Evolutionary conservation across 306 rosid genomes (phyloP).

Genomic region (Vigna radiata): DNA sequence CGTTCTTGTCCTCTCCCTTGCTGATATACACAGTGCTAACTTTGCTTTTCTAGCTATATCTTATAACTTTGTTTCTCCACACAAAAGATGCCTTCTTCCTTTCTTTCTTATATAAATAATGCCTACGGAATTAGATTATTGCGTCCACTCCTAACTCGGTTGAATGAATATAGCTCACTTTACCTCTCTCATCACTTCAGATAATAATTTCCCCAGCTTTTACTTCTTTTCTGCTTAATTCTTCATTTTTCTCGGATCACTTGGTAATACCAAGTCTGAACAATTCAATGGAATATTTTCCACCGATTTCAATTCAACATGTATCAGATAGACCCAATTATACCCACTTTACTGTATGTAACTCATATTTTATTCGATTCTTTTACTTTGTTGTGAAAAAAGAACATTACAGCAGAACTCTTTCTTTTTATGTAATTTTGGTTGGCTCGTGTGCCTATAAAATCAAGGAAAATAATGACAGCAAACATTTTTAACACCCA

Average conservation of each 20-base stretch:
- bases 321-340: not conserved
- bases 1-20: constrained; percentile 56
- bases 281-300: constrained; percentile 5
- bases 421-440: not conserved
- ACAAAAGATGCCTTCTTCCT: constrained; percentile 55
- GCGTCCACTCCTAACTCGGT: constrained; percentile 46
- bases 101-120: constrained; percentile 43
- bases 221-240: not conserved
- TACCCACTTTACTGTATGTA: not conserved
- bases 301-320: constrained; percentile 27
- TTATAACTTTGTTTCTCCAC: constrained; percentile 21
- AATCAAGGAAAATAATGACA: constrained; percentile 9
- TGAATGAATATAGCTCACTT: constrained; percentile 45
- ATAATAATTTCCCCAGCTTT: not conserved
- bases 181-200: constrained; percentile 10
- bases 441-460: not conserved
- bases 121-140: constrained; percentile 49
- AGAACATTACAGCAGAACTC: not conserved
- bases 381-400: not conserved
- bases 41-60: constrained; percentile 34
- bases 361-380: constrained; percentile 1
- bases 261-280: constrained; percentile 22
- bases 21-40: constrained; percentile 41
- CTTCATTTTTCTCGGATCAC: constrained; percentile 29
- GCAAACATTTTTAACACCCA: not conserved